These are phyloP conservation scores for Talaromyces trachyspermus DNA, from an alignment of 495 filamentous ascomycete species.

Conservation along the genomic window DNA sequence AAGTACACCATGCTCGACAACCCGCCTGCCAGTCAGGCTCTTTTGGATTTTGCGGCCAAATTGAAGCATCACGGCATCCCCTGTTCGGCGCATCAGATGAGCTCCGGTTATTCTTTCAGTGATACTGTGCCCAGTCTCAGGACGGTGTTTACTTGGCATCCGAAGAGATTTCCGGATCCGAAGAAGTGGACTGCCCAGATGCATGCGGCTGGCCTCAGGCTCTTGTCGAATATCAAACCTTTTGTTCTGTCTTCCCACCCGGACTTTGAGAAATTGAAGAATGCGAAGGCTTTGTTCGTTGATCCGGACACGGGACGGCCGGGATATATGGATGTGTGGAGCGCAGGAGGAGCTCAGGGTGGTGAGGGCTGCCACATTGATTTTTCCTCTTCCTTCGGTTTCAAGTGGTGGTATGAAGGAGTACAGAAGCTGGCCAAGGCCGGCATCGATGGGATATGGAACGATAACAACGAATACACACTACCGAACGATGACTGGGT, in stretches of 20 bases:
- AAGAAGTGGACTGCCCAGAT: slow-evolving; percentile 51
- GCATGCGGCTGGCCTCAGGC: slow-evolving; percentile 53
- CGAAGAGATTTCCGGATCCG: slow-evolving; percentile 57
- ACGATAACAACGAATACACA: slow-evolving; percentile 70
- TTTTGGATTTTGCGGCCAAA: slow-evolving; percentile 53
- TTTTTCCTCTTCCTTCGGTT: slow-evolving; percentile 57
- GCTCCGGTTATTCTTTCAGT: slow-evolving; percentile 62
- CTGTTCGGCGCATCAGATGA: slow-evolving; percentile 67
- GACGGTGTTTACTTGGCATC: slow-evolving; percentile 67
- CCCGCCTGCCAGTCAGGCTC: slow-evolving; percentile 48
- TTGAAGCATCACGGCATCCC: slow-evolving; percentile 56
- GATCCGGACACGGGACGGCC: slow-evolving; percentile 46
- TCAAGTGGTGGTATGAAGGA: slow-evolving; percentile 62
- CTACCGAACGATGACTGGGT: slow-evolving; percentile 57
- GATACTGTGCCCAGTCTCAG: slow-evolving; percentile 57
- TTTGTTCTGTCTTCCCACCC: slow-evolving; percentile 60
- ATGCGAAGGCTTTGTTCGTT: slow-evolving; percentile 50
- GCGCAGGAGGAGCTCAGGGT: slow-evolving; percentile 57
- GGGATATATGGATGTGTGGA: slow-evolving; percentile 57
- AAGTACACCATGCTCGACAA: slow-evolving; percentile 60
- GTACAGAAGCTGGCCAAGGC: slow-evolving; percentile 49
- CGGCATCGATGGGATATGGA: slow-evolving; percentile 68
- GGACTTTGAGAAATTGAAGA: slow-evolving; percentile 48
- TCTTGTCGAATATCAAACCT: slow-evolving; percentile 66
- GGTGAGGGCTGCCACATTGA: slow-evolving; percentile 64